A percentile compares a stretch with the other conserved stretches of the same genome.
phyloP scores from a whole-genome alignment of 2,329 filamentous ascomycete genomes.

The Incumbomyces delicatus region DNA sequence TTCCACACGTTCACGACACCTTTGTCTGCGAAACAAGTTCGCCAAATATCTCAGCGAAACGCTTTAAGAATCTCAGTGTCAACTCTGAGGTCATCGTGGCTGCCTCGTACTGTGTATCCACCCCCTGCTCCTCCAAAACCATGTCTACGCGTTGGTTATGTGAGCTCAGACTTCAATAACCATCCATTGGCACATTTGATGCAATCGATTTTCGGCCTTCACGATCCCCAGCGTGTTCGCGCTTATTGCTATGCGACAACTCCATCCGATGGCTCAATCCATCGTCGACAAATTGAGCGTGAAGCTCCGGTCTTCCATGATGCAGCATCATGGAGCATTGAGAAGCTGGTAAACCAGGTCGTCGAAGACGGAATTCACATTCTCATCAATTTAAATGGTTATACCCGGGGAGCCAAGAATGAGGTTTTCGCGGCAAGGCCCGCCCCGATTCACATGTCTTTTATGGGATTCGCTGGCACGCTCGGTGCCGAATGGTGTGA shows the following conservation, averaged over 20 bases:
- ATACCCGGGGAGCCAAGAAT: conserved; percentile 91
- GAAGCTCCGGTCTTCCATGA: conserved; percentile 89
- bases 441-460: conserved; percentile 96
- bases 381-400: conserved; percentile 93
- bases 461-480: conserved; percentile 97
- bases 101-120: conserved; percentile 69
- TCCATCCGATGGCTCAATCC: conserved; percentile 74
- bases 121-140: conserved; percentile 75
- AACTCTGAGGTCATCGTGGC: conserved; percentile 77
- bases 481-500: conserved; percentile 97
- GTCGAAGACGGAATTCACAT: conserved; percentile 84
- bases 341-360: conserved; percentile 77
- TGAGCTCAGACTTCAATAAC: conserved; percentile 98
- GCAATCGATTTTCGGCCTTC: conserved; percentile 96
- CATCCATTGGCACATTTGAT: conserved; percentile 93
- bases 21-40: conserved; percentile 79
- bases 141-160: conserved; percentile 83
- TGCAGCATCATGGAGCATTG: conserved; percentile 75
- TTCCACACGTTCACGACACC: conserved; percentile 98
- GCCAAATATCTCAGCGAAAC: conserved; percentile 90
- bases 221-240: conserved; percentile 61
- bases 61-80: conserved; percentile 86
- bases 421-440: conserved; percentile 93
- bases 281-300: conserved; percentile 83
- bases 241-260: conserved; percentile 97